Evolutionary conservation across 345 rosid species (phyloP).

Genomic region (Salix dunnii): DNA sequence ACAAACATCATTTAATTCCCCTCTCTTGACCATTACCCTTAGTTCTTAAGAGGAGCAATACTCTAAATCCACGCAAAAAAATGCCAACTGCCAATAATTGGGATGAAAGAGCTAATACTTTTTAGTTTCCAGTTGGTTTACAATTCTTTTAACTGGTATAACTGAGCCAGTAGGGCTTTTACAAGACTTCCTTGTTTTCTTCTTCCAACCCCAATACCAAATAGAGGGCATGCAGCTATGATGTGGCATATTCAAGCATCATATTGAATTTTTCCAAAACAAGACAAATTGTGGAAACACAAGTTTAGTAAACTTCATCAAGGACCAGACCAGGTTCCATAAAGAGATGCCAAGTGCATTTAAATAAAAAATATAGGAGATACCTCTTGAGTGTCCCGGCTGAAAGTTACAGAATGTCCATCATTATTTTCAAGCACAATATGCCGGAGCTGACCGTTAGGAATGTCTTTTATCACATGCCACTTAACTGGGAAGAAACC

Average conservation of each 20-base stretch:
- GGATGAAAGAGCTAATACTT: neutral
- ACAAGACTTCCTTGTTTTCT: neutral
- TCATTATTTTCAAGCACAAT: slow-evolving; percentile 69
- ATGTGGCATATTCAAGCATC: neutral
- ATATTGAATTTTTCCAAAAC: too few relatives aligned
- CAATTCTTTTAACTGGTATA: neutral
- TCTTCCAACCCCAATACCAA: neutral
- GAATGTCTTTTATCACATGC: slow-evolving; percentile 72
- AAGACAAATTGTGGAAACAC: neutral
- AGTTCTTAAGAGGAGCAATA: neutral
- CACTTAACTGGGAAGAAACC: slow-evolving; percentile 78
- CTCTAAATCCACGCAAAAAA: neutral
- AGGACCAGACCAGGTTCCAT: neutral
- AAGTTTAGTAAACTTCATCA: neutral
- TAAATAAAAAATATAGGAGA: neutral
- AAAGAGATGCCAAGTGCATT: neutral
- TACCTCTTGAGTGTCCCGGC: slow-evolving; percentile 84
- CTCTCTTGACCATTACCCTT: neutral
- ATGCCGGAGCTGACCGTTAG: slow-evolving; percentile 59
- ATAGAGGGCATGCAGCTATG: neutral
- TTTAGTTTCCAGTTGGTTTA: neutral
- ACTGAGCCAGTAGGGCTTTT: neutral
- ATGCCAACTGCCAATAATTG: neutral
- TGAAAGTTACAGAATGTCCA: slow-evolving; percentile 55
- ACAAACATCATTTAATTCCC: neutral